Conservation (phyloP, 441 rosid genomes). For the Gossypium trilobum region DNA sequence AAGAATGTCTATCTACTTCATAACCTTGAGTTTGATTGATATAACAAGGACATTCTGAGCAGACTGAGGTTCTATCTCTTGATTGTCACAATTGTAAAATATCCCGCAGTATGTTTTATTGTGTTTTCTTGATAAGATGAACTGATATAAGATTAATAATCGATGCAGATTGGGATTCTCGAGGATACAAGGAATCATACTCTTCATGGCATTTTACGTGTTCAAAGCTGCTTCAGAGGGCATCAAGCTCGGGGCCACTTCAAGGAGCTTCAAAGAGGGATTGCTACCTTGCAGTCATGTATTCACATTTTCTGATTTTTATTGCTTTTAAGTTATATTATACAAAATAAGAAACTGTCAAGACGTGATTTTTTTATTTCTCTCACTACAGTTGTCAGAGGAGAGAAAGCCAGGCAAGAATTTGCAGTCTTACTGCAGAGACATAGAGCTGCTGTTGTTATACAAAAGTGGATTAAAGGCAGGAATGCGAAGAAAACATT, state of each 20-base stretch:
- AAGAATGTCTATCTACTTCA: not conserved
- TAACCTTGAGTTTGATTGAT: not conserved
- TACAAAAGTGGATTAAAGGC: constrained; percentile 63
- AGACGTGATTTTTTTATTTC: constrained; percentile 9
- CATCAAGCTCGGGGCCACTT: constrained; percentile 64
- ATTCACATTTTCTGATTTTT: constrained; percentile 17
- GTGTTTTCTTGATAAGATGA: not conserved
- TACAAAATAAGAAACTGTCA: constrained; percentile 1
- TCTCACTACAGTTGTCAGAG: constrained; percentile 58
- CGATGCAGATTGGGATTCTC: constrained; percentile 81
- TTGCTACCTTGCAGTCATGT: constrained; percentile 77
- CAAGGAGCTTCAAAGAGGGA: constrained; percentile 59
- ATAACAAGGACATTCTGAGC: not conserved
- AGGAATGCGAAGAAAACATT: constrained; percentile 36
- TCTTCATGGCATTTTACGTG: constrained; percentile 85
- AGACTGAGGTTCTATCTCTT: not conserved
- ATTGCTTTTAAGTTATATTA: not conserved
- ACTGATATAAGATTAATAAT: not conserved
- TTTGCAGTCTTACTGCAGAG: constrained; percentile 45
- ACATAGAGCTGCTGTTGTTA: constrained; percentile 74
- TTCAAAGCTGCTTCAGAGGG: constrained; percentile 93
- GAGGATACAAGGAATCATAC: constrained; percentile 96
- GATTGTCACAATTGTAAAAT: not conserved
- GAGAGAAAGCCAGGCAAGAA: constrained; percentile 64
- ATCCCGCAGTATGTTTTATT: not conserved